Conservation (phyloP, 129 eudicot species). For the Smallanthus sonchifolius region DNA sequence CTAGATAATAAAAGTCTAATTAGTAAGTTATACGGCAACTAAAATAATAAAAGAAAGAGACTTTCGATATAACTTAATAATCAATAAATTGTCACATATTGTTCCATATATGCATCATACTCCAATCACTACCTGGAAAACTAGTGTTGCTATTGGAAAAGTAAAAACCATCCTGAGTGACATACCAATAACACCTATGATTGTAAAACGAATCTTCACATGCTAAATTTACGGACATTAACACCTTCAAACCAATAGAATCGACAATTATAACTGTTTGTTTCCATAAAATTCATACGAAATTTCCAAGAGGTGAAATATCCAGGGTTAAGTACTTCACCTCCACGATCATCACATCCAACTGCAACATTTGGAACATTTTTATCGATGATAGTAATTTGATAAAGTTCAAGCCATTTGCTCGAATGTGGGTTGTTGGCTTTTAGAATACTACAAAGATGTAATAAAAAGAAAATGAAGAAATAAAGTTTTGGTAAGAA, state of each 20-base stretch:
- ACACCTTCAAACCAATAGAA: not conserved
- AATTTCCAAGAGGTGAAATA: constrained; percentile 11
- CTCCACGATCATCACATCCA: constrained; percentile 3
- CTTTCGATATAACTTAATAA: not conserved
- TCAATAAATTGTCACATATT: not conserved
- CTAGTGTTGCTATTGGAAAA: not conserved
- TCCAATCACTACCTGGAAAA: not conserved
- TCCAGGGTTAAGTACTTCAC: not conserved
- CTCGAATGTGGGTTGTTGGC: not conserved
- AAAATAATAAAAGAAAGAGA: not conserved
- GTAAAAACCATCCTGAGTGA: not conserved
- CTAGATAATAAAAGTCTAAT: not conserved
- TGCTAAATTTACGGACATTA: not conserved
- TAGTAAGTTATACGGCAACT: no score
- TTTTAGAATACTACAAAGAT: not conserved
- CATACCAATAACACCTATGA: not conserved
- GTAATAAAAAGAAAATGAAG: not conserved
- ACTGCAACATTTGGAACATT: not conserved
- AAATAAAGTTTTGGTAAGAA: not conserved
- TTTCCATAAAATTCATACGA: not conserved
- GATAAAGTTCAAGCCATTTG: constrained; percentile 15
- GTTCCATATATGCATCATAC: not conserved
- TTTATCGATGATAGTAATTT: constrained; percentile 2
- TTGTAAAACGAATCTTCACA: not conserved
- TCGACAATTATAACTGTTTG: constrained; percentile 1